Percentiles rank a stretch among this genome's conserved stretches.
phyloP scores from a whole-genome alignment of 2,329 filamentous ascomycete species.

The Xylariaceae sp. region DNA sequence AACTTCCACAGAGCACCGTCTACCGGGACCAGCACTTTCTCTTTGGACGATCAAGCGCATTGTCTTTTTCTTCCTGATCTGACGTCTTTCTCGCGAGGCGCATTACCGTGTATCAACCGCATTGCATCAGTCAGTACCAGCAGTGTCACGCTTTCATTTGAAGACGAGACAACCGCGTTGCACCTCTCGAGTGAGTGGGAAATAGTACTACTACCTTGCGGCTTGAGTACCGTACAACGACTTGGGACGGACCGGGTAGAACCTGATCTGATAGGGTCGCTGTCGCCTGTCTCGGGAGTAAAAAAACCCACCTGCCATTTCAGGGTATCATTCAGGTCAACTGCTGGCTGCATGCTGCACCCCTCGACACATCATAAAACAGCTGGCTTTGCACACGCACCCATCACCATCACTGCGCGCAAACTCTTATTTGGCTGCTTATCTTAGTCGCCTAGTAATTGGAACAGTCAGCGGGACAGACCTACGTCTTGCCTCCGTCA shows the following conservation, averaged over 20 bases:
- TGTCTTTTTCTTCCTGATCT: not conserved
- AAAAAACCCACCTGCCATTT: constrained; percentile 27
- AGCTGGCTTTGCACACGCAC: not conserved
- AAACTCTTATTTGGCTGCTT: no score
- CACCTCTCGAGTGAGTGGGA: no score
- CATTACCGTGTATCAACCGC: constrained; percentile 5
- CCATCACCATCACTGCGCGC: no score
- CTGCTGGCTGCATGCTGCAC: constrained; percentile 9
- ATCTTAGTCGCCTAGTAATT: no score
- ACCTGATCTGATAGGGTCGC: constrained; percentile 20
- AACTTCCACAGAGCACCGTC: constrained; percentile 5
- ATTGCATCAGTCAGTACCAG: no score
- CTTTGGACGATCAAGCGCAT: constrained; percentile 1
- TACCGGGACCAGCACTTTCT: constrained; percentile 1
- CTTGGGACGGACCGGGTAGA: not conserved
- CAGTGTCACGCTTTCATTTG: no score
- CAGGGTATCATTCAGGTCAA: constrained; percentile 23
- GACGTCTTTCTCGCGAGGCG: constrained; percentile 3
- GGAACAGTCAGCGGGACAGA: constrained; percentile 5
- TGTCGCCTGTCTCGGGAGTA: constrained; percentile 21
- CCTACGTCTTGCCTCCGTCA: constrained; percentile 1
- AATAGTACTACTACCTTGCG: constrained; percentile 19
- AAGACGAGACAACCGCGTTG: no score
- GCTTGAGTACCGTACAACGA: constrained; percentile 11
- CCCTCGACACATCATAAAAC: no score